Conservation (phyloP, 1,139 yeast species). For the Blastobotrys buckinghamii region DNA sequence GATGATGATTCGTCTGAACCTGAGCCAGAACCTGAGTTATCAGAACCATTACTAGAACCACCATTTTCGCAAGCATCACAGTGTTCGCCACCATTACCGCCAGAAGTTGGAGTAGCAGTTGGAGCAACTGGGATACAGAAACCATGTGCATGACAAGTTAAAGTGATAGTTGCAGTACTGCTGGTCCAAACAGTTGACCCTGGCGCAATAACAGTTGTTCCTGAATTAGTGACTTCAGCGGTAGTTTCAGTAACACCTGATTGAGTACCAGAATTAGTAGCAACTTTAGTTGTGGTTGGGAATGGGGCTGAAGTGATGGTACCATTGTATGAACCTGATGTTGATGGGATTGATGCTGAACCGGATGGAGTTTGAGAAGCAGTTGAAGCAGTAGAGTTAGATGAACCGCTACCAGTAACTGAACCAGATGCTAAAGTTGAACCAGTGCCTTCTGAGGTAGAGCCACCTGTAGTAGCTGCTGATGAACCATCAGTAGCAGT, state of each 20-base stretch:
- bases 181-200: not conserved
- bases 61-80: not conserved
- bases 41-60: not conserved
- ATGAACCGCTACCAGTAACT: not conserved
- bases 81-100: not conserved
- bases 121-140: not conserved
- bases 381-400: not conserved
- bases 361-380: not conserved
- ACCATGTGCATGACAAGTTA: not conserved
- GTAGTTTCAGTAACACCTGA: not conserved
- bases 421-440: not conserved
- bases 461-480: not conserved
- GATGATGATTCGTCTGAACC: too few relatives aligned
- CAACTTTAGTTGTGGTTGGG: conserved; percentile 26
- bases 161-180: not conserved
- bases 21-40: too few relatives aligned
- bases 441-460: not conserved
- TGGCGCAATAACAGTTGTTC: not conserved
- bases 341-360: not conserved
- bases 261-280: conserved; percentile 18
- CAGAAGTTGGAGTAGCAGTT: not conserved
- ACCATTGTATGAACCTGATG: conserved; percentile 16
- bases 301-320: not conserved
- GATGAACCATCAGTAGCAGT: not conserved
- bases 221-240: not conserved